These are phyloP conservation scores for Allomyces macrogynus DNA, from an alignment of 192 early-diverging fungal genomes.

Conservation along the genomic window DNA sequence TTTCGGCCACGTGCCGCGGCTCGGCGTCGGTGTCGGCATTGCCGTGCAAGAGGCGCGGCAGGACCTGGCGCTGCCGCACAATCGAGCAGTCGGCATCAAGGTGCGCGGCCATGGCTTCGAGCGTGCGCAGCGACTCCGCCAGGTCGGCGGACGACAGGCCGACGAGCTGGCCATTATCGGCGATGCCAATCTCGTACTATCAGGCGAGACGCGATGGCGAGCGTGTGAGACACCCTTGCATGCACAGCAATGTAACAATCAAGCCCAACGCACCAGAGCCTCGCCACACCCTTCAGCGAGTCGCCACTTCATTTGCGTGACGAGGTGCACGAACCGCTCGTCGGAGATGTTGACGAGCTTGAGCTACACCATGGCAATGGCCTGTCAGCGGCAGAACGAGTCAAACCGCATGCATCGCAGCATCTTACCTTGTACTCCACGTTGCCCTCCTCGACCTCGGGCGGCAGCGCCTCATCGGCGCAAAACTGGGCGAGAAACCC, in stretches of 20 bases:
- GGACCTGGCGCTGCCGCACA: background rate
- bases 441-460: constrained; percentile 31
- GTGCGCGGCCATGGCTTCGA: background rate
- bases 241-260: too few species aligned
- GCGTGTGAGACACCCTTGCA: too few species aligned
- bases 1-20: constrained; percentile 41
- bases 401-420: constrained; percentile 5
- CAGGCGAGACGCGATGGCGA: too few species aligned
- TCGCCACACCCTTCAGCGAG: constrained; percentile 34
- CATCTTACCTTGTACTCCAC: constrained; percentile 28
- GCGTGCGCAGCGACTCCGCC: background rate
- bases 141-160: constrained; percentile 5
- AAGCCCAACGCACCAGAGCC: constrained; percentile 5
- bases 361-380: constrained; percentile 10
- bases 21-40: background rate
- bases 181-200: constrained; percentile 33
- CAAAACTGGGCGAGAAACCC: background rate
- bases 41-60: background rate
- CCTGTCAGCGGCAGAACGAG: too few species aligned
- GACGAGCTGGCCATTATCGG: constrained; percentile 27
- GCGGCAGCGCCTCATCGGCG: constrained; percentile 8
- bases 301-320: constrained; percentile 36
- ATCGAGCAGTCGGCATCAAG: background rate
- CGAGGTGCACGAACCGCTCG: constrained; percentile 28
- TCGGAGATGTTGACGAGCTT: constrained; percentile 27